These are phyloP conservation scores for Trapa incisa DNA, from an alignment of 345 rosid species.

Conservation along the genomic window DNA sequence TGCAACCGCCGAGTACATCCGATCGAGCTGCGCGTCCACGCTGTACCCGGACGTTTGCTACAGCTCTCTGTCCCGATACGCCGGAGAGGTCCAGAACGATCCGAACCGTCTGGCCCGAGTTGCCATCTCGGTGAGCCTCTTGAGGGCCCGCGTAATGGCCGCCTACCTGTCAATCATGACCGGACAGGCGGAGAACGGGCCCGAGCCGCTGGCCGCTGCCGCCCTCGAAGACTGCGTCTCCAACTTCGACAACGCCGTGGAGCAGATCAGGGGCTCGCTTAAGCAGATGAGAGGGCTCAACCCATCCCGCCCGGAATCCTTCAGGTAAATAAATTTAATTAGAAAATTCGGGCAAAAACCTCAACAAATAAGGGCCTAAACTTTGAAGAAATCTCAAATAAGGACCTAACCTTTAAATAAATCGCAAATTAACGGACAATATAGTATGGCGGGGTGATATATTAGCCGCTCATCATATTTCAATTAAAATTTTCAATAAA, in stretches of 20 bases:
- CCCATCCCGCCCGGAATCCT: background rate
- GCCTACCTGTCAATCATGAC: constrained; percentile 44
- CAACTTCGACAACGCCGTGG: constrained; percentile 72
- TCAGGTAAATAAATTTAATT: background rate
- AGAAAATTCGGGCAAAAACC: no score
- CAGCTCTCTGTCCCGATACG: constrained; percentile 46
- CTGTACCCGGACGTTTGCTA: constrained; percentile 73
- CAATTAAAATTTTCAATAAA: no score
- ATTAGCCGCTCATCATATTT: no score
- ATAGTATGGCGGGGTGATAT: no score
- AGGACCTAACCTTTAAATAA: no score
- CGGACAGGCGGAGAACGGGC: constrained; percentile 41
- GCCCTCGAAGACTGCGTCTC: constrained; percentile 80
- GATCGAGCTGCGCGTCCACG: constrained; percentile 64
- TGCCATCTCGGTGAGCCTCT: constrained; percentile 50
- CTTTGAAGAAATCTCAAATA: no score
- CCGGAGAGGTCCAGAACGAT: constrained; percentile 34
- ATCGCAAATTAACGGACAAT: no score
- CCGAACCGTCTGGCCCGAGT: constrained; percentile 59
- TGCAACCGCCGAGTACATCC: constrained; percentile 47
- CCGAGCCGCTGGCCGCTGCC: constrained; percentile 35
- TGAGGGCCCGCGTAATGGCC: constrained; percentile 33
- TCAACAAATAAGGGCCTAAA: no score
- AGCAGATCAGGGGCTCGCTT: constrained; percentile 68
- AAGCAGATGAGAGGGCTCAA: constrained; percentile 51